phyloP scores from a whole-genome alignment of 352 stramenopile genomes.

The Elongisporangium prolatum region DNA sequence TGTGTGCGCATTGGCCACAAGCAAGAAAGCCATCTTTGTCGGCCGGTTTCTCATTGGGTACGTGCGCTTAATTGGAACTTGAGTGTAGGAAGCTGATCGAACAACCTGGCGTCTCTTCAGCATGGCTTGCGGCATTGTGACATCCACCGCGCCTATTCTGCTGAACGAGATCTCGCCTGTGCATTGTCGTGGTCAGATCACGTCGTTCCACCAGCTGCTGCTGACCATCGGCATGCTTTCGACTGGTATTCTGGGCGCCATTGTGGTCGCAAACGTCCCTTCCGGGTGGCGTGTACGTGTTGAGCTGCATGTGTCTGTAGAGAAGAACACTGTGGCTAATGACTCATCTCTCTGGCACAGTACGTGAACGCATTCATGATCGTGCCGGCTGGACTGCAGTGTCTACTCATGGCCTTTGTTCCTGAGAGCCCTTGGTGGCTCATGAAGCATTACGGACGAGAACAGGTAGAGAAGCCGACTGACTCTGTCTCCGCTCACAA shows the following conservation, averaged over 20 bases:
- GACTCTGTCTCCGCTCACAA: not conserved
- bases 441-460: conserved; percentile 62
- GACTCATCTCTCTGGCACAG: conserved; percentile 8
- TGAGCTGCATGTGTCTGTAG: no score
- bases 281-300: conserved; percentile 73
- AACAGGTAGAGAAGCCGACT: conserved; percentile 12
- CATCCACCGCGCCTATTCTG: conserved; percentile 79
- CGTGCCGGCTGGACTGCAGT: conserved; percentile 56
- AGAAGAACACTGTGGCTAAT: no score
- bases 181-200: conserved; percentile 65
- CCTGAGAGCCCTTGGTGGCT: conserved; percentile 89
- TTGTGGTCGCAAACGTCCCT: conserved; percentile 69
- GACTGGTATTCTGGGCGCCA: conserved; percentile 70
- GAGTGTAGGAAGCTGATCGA: no score
- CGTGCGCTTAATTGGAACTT: conserved; percentile 1
- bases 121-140: conserved; percentile 69
- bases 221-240: conserved; percentile 86
- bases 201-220: conserved; percentile 83
- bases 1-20: conserved; percentile 51
- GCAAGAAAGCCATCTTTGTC: conserved; percentile 55
- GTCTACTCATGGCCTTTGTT: conserved; percentile 49
- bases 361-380: conserved; percentile 75
- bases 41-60: conserved; percentile 54
- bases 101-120: conserved; percentile 7
- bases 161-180: conserved; percentile 78